These are phyloP conservation scores for Paracamarosporium sp. DNA, from an alignment of 2,329 filamentous ascomycete species.

Conservation along the genomic window DNA sequence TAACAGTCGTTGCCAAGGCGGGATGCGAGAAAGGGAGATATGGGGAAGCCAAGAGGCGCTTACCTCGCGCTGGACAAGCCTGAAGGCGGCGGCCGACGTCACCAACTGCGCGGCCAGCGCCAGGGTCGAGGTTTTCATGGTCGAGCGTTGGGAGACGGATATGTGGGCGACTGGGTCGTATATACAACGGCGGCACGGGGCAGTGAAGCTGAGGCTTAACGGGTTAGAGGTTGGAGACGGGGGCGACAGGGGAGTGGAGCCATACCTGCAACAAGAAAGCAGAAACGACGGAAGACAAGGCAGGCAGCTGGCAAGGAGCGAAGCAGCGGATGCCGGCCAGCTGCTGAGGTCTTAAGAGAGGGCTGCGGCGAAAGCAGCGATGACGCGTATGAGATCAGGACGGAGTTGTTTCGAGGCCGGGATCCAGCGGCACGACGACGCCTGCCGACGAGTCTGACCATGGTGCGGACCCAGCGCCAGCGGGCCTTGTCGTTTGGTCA, in stretches of 20 bases:
- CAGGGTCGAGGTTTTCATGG: slow-evolving; percentile 41
- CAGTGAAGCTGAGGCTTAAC: slow-evolving; percentile 19
- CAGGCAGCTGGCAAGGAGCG: not conserved
- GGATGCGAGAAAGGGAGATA: slow-evolving; percentile 16
- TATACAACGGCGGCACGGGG: slow-evolving; percentile 18
- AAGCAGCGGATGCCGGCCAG: not conserved
- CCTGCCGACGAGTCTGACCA: not conserved
- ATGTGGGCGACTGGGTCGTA: slow-evolving; percentile 1
- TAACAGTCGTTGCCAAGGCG: slow-evolving; percentile 4
- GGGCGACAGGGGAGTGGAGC: slow-evolving; percentile 7
- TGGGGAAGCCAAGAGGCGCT: slow-evolving; percentile 34
- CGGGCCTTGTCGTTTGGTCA: not conserved
- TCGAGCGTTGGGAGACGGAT: slow-evolving; percentile 6
- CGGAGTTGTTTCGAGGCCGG: slow-evolving; percentile 6
- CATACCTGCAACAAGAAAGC: slow-evolving; percentile 2
- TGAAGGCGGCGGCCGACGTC: slow-evolving; percentile 35
- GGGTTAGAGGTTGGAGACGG: slow-evolving; percentile 14
- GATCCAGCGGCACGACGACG: slow-evolving; percentile 8
- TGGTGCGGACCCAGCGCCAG: not conserved
- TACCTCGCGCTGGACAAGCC: slow-evolving; percentile 42
- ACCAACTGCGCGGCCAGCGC: slow-evolving; percentile 35
- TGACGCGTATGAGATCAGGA: slow-evolving; percentile 13
- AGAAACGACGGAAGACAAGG: not conserved
- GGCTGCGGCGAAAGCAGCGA: slow-evolving; percentile 4
- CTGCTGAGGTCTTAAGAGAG: slow-evolving; percentile 8